These are phyloP conservation scores for Xylariaceae sp. DNA, from an alignment of 2,329 filamentous ascomycete species.

Conservation along the genomic window DNA sequence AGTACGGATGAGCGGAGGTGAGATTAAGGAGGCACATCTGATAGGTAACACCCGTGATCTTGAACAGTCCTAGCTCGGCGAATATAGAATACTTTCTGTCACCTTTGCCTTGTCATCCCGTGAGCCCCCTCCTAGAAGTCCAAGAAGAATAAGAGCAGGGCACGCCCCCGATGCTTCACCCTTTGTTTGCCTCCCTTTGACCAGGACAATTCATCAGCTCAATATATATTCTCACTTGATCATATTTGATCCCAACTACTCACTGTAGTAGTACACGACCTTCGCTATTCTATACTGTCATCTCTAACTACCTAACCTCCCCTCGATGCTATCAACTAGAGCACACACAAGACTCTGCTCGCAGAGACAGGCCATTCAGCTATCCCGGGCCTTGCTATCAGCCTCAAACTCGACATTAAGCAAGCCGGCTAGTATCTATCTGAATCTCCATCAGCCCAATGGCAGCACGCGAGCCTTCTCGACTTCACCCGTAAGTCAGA, in stretches of 20 bases:
- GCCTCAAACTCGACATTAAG: constrained; percentile 21
- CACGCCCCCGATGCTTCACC: constrained; percentile 1
- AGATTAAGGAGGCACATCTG: not conserved
- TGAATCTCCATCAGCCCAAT: constrained; percentile 22
- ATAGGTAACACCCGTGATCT: not conserved
- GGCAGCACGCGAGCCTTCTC: constrained; percentile 41
- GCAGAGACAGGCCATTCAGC: constrained; percentile 28
- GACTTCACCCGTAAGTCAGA: constrained; percentile 40
- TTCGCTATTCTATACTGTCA: not conserved
- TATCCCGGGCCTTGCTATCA: constrained; percentile 27
- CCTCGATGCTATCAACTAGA: constrained; percentile 31
- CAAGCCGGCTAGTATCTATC: constrained; percentile 25
- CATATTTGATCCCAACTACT: not conserved
- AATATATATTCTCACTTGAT: not conserved
- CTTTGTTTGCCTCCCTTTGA: constrained; percentile 2
- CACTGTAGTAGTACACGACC: not conserved
- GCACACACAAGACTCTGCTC: constrained; percentile 31
- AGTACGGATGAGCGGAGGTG: not conserved
- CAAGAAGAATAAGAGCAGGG: not conserved
- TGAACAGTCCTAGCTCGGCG: not conserved
- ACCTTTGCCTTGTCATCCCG: not conserved
- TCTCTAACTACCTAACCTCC: not conserved
- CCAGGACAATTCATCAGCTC: not conserved
- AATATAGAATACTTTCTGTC: not conserved
- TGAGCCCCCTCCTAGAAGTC: not conserved